Evolutionary conservation across 805 yeast species (phyloP).

Genomic region (Blastobotrys americana): DNA sequence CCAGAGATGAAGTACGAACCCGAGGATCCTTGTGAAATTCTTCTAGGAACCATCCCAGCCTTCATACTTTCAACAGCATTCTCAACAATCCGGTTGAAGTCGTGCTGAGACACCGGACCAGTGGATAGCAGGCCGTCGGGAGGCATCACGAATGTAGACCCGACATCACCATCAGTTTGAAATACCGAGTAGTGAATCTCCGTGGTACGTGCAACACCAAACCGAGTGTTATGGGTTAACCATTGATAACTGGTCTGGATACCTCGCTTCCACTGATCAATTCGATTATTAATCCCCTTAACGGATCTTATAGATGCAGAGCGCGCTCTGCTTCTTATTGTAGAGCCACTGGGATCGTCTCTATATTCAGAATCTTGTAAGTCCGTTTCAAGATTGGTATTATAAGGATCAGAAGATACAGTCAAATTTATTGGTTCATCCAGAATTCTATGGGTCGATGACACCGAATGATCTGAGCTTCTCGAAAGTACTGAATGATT

Average conservation of each 20-base stretch:
- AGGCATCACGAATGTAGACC: slow-evolving; percentile 28
- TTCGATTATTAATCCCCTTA: neutral
- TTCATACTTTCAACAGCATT: slow-evolving; percentile 43
- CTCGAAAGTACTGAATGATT: too few species aligned
- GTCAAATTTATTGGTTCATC: too few species aligned
- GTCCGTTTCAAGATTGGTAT: too few species aligned
- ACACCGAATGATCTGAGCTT: too few species aligned
- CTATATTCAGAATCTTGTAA: too few species aligned
- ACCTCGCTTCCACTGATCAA: slow-evolving; percentile 1
- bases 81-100: slow-evolving; percentile 38
- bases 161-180: slow-evolving; percentile 32
- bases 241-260: neutral
- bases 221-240: neutral
- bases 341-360: too few species aligned
- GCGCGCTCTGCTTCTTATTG: neutral
- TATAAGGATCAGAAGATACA: too few species aligned
- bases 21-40: slow-evolving; percentile 60
- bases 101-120: slow-evolving; percentile 26
- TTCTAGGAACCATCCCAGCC: slow-evolving; percentile 39
- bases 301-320: slow-evolving; percentile 2
- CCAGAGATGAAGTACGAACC: slow-evolving; percentile 59
- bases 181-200: slow-evolving; percentile 54
- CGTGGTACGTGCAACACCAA: neutral
- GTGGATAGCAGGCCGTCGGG: slow-evolving; percentile 23
- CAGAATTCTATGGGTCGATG: too few species aligned